Base-by-base conservation (phyloP, 1,139 yeast genomes). In the Kodamaea anthophila region DNA sequence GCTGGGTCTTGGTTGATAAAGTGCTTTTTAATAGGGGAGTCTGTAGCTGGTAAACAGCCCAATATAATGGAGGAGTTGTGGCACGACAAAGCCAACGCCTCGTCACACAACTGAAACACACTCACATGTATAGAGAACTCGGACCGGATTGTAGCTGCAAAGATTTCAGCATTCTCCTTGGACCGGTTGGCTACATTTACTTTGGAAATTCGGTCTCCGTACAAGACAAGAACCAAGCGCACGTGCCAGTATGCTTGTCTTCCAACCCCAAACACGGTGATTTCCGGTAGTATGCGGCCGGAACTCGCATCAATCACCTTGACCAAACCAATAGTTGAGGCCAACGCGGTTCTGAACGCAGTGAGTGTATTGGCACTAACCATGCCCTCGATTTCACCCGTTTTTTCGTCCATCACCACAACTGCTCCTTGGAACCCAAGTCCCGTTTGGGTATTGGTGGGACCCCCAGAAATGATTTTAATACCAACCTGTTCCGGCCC, bases 201-300 rank as follows among this genome's bases (percentile, higher is more conserved):
- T 2, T 45, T 46, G 8, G 45, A 38, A 21, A 70, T 50, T 24
- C 46, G 36, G 1, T 40, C 42, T 4, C 62, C 59, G 38, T 69
- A 72, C 26, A 74, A 46, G 5, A 53, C 38, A 22, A 72, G 44
- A 0, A 75, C 58, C 28, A 77, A 49, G 38, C 60, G 59, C 14
- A 67, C 53, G 43, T 79, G 86, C 86, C 86, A 79, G 40, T 65
- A 67, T 0, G 80, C 80, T 46, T 79, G 86, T 15, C 65, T 60
- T 0, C 87, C 86, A n/a, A 74, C 72, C 0, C 87, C 87, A 47
- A 73, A 74, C 2, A 70, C 74, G 8, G 65, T 44, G 22, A 70
- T 21, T 26, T 51, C 55, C 0, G 59, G 55, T 5, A 53, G 35
- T 5, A 40, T 31, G 5, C 24, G 23, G 5, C 36, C 38, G 5